Base-by-base conservation (phyloP, 2,329 filamentous ascomycete genomes). In the Blastomyces gilchristii region DNA sequence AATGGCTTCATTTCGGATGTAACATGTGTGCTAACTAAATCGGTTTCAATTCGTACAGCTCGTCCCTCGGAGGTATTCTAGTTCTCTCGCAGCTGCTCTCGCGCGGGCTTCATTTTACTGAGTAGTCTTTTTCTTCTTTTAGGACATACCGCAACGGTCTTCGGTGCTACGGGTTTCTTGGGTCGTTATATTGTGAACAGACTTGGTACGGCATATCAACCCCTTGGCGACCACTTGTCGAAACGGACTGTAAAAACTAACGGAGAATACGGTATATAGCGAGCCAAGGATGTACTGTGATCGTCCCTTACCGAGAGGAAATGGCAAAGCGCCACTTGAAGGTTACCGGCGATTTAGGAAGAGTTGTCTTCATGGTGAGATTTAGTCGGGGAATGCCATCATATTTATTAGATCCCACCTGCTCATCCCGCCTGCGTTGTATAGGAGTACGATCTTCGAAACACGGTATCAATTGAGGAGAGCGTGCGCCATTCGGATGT, bases 271-370 rank as follows among this genome's bases (percentile, higher is more conserved):
- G 11, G 12, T 28, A 58, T 70, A 72, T 72, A 96, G 93, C 94
- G 70, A 87, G 90, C 67, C 86, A 91, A 79, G 94, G 94, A 87
- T 96, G 91, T 78, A 96, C 89, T 49, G 94, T 99, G 50, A 86
- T 99, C 65, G 78, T 97, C 65, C 94, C 94, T 59, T 99, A 86
- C 82, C 88, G 94, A 56, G 94, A 99, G 81, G 94, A 97, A 79
- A 97, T 97, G 92, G 82, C 88, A 70, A 97, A 97, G 84, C 88
- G 94, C 70, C 93, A 97, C 80, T 82, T 99, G 73, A 97, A 97
- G 80, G 87, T 96, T 64, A 83, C 91, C n/a, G 94, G 94, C 78
- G 94, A 99, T 78, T 82, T 99, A 65, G 94, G 94, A 66, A 85
- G 90, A 70, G 84, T 99, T 63, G 81, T 89, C 71, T 97, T 99